Base-by-base conservation (phyloP, 768 basidiomycete species). In the Lentinula guzmanii region DNA sequence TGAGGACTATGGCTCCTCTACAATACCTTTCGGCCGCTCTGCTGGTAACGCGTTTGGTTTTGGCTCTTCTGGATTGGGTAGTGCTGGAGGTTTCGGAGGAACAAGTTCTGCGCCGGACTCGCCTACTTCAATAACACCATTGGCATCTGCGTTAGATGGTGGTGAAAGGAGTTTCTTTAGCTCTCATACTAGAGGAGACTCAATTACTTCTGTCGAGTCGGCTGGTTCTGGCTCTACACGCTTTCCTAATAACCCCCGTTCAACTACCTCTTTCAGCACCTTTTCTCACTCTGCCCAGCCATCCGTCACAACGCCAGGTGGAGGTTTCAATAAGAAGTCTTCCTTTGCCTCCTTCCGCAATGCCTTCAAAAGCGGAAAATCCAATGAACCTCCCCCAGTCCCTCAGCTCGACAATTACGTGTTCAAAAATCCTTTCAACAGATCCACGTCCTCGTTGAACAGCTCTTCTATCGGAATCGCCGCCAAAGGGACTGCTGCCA, bases 281-380 rank as follows among this genome's bases (percentile, higher is more conserved):
- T 56, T 56, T 15, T 84, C 81, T 3, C 90, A 92, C 71, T 83
- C 86, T 16, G 76, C 91, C 5, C 86, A 89, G 65, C 84, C 89
- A 3, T 92, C 90, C 5, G 79, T 91, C 45, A 81, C 83, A 33
- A 81, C 81, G 0, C 77, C 83, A 28, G 72, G 74, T 43, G 72
- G 84, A n/a, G 77, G 84, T 1, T 89, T 91, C 68, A 76, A 84
- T 46, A 91, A 91, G 76, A 94, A 94, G 67, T 72, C 89, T 2
- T 93, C 91, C 0, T 93, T 94, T 62, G 91, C 91, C 2, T 93
- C 90, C 15, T 85, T 94, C 62, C 86, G 90, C 43, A 92, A 92
- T 69, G 91, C 91, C 3, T 93, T 94, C 80, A 93, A 90, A 72
- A 83, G 82, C 50, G 79, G 80, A 60, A 90, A 82, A 67, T 78